A percentile compares a stretch with the other conserved stretches of the same genome.
These are phyloP conservation scores for Zopfia rhizophila DNA, from an alignment of 2,329 filamentous ascomycete genomes.

Conservation along the genomic window DNA sequence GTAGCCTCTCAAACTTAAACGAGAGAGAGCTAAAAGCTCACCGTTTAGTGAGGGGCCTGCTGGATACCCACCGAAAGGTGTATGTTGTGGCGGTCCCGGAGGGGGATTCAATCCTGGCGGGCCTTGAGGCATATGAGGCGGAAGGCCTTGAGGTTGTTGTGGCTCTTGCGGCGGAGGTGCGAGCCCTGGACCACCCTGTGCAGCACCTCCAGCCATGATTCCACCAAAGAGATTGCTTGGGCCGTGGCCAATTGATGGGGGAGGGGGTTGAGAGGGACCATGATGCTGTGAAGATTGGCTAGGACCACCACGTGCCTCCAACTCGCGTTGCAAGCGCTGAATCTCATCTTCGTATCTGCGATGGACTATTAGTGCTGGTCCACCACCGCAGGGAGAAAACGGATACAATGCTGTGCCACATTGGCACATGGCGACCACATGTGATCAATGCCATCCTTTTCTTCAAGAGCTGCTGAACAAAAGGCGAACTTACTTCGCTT, in stretches of 20 bases:
- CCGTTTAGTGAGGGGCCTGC: slow-evolving; percentile 71
- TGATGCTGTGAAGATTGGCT: slow-evolving; percentile 78
- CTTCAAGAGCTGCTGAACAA: no score
- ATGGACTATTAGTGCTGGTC: slow-evolving; percentile 20
- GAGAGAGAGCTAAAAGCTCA: slow-evolving; percentile 51
- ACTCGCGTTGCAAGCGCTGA: slow-evolving; percentile 83
- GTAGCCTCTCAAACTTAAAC: slow-evolving; percentile 1
- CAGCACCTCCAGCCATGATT: slow-evolving; percentile 90
- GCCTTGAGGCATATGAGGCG: slow-evolving; percentile 75
- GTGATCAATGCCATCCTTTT: no score
- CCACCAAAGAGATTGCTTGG: slow-evolving; percentile 91
- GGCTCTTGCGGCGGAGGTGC: slow-evolving; percentile 74
- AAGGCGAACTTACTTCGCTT: slow-evolving; percentile 79
- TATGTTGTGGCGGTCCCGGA: slow-evolving; percentile 70
- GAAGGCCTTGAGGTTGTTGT: slow-evolving; percentile 67
- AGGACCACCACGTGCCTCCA: slow-evolving; percentile 75
- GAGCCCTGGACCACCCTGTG: slow-evolving; percentile 84
- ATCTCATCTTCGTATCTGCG: slow-evolving; percentile 95
- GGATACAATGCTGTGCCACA: slow-evolving; percentile 15
- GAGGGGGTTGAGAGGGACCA: slow-evolving; percentile 83
- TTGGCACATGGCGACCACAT: not conserved
- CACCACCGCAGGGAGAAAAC: no score
- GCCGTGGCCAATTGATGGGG: slow-evolving; percentile 86
- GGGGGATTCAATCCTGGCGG: slow-evolving; percentile 71
- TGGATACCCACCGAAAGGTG: slow-evolving; percentile 77